phyloP scores from a whole-genome alignment of 805 yeast genomes.

The Saccharomycopsis selenospora region DNA sequence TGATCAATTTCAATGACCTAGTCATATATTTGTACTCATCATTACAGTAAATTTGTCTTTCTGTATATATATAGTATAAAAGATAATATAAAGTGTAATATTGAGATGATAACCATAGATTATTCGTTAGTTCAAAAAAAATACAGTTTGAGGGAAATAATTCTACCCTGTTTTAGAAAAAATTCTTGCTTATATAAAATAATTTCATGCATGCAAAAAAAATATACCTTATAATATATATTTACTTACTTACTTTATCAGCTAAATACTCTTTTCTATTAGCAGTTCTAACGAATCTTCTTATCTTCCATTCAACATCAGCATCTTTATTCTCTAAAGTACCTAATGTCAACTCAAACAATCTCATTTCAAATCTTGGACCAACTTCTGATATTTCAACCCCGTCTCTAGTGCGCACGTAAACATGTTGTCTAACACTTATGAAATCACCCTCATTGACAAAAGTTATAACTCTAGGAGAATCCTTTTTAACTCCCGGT shows the following conservation, averaged over 20 bases:
- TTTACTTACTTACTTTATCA: no score
- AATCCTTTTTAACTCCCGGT: constrained; percentile 89
- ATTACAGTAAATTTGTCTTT: no score
- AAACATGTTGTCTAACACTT: constrained; percentile 91
- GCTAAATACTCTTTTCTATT: constrained; percentile 84
- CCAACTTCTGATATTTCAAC: constrained; percentile 96
- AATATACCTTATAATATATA: no score
- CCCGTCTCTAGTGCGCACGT: constrained; percentile 77
- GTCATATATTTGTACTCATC: no score
- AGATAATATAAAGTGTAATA: no score
- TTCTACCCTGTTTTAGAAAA: no score
- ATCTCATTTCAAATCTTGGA: constrained; percentile 96
- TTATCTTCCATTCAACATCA: constrained; percentile 93
- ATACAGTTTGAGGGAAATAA: no score
- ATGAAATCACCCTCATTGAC: constrained; percentile 87
- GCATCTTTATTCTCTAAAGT: constrained; percentile 93
- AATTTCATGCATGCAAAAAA: background rate
- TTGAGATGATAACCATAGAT: no score
- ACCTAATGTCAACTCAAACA: constrained; percentile 82
- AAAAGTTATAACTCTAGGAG: constrained; percentile 88
- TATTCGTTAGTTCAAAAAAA: no score
- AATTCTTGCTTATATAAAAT: background rate
- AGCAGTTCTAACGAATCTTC: constrained; percentile 92
- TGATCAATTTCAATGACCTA: no score
- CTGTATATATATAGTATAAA: no score